Base-by-base conservation (phyloP, 495 filamentous ascomycete species). In the Melanomma pulvis-pyrius region DNA sequence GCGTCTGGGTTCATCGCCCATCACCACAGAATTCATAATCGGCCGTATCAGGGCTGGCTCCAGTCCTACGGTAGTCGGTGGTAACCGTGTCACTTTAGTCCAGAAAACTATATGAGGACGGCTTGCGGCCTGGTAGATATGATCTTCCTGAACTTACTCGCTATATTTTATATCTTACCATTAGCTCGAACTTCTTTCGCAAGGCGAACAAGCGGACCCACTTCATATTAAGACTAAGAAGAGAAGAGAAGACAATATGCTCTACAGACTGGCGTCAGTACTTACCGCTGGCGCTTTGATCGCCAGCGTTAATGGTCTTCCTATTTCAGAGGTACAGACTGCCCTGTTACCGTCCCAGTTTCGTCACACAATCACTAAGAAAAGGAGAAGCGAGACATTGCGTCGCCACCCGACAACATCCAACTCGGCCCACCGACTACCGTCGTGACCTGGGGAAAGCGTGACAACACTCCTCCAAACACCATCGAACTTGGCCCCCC, bases 21-120 rank as follows among this genome's bases (percentile, higher is more conserved):
- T 19, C 17, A 47, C 44, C 6, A 55, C 36, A 25, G 34, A 60
- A 44, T 30, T 13, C 49, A 17, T 13, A 9, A 11, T 24, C 53
- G 32, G 8, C 47, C 44, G 49, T 49, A 28, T 57, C 56, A n/a
- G 55, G 63, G 55, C 22, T 32, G 28, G 12, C 21, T 9, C 17
- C 41, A 17, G 21, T 39, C 28, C 6, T 55, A 26, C 51, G 25
- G 36, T 21, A 61, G 17, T 21, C 26, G 61, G 62, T 61, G 62
- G 58, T 57, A 47, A 62, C 61, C 26, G 61, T 60, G 67, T 19
- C 61, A 55, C 60, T 6, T 66, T 67, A 55, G 21, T 30, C 29
- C 46, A 12, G 17, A 53, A 61, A 55, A 54, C 41, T 71, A 71
- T 71, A 71, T 71, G 64, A 71, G 47, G 64, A n/a, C 28, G 48